Conservation (phyloP, 179 eudicot species). For the Camellia oleifera region DNA sequence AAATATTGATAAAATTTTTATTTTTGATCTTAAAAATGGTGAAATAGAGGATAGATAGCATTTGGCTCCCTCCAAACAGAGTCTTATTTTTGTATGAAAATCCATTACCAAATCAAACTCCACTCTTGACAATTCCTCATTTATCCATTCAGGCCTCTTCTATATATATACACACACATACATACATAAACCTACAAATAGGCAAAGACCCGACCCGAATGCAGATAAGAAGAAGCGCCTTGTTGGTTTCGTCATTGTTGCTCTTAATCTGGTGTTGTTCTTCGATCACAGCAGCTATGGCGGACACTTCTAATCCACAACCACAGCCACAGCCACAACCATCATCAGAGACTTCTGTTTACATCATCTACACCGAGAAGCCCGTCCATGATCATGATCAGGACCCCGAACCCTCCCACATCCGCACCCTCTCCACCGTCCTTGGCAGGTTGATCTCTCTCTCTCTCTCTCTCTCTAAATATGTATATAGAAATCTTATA, state of each 20-base stretch:
- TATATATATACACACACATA: neutral
- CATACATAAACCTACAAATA: too few relatives aligned
- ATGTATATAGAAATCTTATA: neutral
- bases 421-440: conserved; percentile 65
- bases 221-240: conserved; percentile 4
- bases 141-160: too few relatives aligned
- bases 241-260: neutral
- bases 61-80: too few relatives aligned
- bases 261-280: neutral
- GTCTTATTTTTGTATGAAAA: too few relatives aligned
- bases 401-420: conserved; percentile 56
- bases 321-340: neutral
- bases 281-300: neutral
- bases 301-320: neutral
- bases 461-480: neutral
- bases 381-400: conserved; percentile 33
- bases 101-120: too few relatives aligned
- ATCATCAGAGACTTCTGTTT: conserved; percentile 30
- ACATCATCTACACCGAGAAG: conserved; percentile 70
- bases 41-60: too few relatives aligned
- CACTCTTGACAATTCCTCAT: too few relatives aligned
- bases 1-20: too few relatives aligned
- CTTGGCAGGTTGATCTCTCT: conserved; percentile 59
- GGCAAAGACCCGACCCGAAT: neutral
- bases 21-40: too few relatives aligned